Conservation (phyloP, 2,329 filamentous ascomycete species). For the Penicillium sp. region DNA sequence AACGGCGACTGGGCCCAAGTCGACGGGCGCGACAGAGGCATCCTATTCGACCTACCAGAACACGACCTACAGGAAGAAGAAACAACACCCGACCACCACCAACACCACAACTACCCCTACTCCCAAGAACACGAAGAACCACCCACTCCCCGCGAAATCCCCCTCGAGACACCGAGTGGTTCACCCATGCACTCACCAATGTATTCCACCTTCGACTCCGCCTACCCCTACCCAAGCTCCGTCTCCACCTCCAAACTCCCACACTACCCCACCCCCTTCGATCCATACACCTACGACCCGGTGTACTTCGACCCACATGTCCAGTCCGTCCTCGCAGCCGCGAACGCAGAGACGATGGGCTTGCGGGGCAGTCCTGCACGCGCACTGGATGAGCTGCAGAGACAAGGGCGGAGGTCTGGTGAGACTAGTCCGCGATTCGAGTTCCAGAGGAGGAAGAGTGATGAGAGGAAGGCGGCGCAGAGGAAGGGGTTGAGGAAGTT, state of each 20-base stretch:
- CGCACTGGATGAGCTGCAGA: conserved; percentile 25
- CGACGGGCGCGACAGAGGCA: conserved; percentile 28
- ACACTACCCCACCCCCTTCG: background rate
- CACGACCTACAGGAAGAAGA: conserved; percentile 4
- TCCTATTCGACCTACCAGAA: conserved; percentile 13
- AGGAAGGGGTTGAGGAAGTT: conserved; percentile 22
- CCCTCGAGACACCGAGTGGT: conserved; percentile 2
- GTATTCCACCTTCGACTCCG: background rate
- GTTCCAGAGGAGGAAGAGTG: conserved; percentile 4
- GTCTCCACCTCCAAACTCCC: background rate
- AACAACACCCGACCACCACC: background rate
- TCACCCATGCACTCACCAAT: conserved; percentile 1
- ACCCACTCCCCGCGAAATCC: background rate
- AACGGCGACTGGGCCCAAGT: conserved; percentile 28
- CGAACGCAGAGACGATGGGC: conserved; percentile 28
- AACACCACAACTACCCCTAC: background rate
- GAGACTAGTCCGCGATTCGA: conserved; percentile 3
- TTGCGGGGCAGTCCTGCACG: conserved; percentile 20
- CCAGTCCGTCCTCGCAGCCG: conserved; percentile 27
- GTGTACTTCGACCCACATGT: conserved; percentile 26
- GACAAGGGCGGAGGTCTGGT: background rate
- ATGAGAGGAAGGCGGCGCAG: conserved; percentile 17
- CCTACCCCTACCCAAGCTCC: conserved; percentile 1
- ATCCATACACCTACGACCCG: conserved; percentile 20
- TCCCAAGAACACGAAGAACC: conserved; percentile 1